These are phyloP conservation scores for Crucihimalaya himalaica DNA, from an alignment of 345 rosid species.

Conservation along the genomic window DNA sequence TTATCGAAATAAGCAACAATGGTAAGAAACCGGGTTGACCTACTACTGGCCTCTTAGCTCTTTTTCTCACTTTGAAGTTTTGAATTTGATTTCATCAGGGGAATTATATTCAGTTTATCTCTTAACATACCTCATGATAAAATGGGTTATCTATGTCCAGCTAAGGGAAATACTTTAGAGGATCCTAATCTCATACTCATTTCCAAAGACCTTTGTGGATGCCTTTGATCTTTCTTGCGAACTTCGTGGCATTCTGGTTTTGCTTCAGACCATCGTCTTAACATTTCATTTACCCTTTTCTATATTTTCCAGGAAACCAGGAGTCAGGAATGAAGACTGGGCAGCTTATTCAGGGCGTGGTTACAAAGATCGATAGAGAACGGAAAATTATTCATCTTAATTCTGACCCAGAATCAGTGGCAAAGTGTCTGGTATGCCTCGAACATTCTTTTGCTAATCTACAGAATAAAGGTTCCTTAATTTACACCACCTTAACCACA, in stretches of 20 bases:
- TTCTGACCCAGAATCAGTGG: conserved; percentile 65
- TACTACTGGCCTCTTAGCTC: conserved; percentile 5
- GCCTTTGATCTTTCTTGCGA: conserved; percentile 17
- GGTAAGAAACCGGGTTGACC: conserved; percentile 44
- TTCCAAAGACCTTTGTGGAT: conserved; percentile 11
- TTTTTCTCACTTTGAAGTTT: conserved; percentile 3
- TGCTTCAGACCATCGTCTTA: conserved; percentile 8
- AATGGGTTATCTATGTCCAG: conserved; percentile 2
- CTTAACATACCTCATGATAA: conserved; percentile 4
- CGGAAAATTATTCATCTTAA: conserved; percentile 74
- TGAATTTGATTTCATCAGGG: conserved; percentile 4
- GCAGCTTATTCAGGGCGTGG: conserved; percentile 78
- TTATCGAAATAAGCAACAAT: conserved; percentile 56
- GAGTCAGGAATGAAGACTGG: conserved; percentile 56
- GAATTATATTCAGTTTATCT: conserved; percentile 11
- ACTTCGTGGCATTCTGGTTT: conserved; percentile 17
- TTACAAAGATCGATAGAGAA: conserved; percentile 67
- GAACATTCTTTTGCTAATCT: conserved; percentile 1
- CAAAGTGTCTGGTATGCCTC: conserved; percentile 74
- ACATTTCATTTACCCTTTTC: not conserved
- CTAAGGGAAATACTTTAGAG: not conserved
- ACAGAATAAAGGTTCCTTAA: not conserved
- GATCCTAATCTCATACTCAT: not conserved
- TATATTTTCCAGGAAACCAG: conserved; percentile 43
- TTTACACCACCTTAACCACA: conserved; percentile 16